A percentile compares a stretch with the other conserved stretches of the same genome.
These are phyloP conservation scores for Aquilaria malaccensis DNA, from an alignment of 345 rosid genomes.

Conservation along the genomic window DNA sequence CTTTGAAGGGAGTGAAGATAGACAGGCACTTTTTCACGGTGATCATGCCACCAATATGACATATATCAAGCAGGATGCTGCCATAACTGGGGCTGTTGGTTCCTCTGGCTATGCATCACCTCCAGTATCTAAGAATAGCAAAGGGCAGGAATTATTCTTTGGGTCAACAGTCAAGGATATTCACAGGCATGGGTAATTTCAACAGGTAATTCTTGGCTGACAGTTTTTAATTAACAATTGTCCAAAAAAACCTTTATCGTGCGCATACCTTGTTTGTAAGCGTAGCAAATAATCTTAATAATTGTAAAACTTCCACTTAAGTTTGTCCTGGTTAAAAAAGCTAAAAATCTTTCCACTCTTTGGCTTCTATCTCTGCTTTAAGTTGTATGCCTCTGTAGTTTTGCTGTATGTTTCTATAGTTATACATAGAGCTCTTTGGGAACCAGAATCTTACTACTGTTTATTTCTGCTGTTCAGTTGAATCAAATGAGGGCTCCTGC, in stretches of 20 bases:
- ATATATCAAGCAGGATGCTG: slow-evolving; percentile 93
- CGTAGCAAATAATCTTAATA: too few relatives aligned
- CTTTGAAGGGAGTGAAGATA: slow-evolving; percentile 92
- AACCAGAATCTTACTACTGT: neutral
- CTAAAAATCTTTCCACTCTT: neutral
- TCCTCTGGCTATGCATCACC: slow-evolving; percentile 84
- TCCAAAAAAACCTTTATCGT: neutral
- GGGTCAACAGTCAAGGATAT: slow-evolving; percentile 47
- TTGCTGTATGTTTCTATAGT: neutral
- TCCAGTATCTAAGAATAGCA: slow-evolving; percentile 66
- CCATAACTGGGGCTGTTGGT: slow-evolving; percentile 91
- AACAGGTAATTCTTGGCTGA: slow-evolving; percentile 43
- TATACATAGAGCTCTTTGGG: neutral
- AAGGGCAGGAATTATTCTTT: slow-evolving; percentile 64
- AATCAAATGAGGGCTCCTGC: slow-evolving; percentile 40
- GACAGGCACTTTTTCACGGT: slow-evolving; percentile 85
- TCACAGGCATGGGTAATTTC: slow-evolving; percentile 38
- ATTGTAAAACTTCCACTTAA: too few relatives aligned
- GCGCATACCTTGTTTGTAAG: neutral
- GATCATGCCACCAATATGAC: slow-evolving; percentile 75
- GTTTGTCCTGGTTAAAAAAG: too few relatives aligned
- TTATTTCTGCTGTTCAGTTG: slow-evolving; percentile 29
- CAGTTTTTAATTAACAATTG: neutral
- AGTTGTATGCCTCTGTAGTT: neutral
- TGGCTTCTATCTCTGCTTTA: neutral